Evolutionary conservation across 106 monocot genomes (phyloP).

Genomic region (Dendrobium officinale): DNA sequence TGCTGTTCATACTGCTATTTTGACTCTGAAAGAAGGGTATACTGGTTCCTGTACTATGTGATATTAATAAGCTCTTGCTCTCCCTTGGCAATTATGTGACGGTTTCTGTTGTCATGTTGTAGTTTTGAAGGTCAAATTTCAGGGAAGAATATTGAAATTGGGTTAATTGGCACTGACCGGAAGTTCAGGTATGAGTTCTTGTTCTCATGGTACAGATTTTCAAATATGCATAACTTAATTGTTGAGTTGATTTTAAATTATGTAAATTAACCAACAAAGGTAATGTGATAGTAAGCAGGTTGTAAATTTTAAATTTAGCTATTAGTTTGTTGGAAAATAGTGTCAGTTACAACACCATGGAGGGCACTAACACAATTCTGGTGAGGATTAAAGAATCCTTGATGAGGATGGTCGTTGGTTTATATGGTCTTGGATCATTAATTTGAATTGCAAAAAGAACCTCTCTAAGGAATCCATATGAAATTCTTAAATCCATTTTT

Average conservation of each 20-base stretch:
- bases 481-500: neutral
- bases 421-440: neutral
- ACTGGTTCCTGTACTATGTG: neutral
- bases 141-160: constrained; percentile 95
- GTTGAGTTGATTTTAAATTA: neutral
- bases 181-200: constrained; percentile 61
- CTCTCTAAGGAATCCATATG: neutral
- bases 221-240: neutral
- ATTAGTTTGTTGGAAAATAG: neutral
- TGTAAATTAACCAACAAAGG: neutral
- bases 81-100: constrained; percentile 3
- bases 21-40: constrained; percentile 99
- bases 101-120: constrained; percentile 6
- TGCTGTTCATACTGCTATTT: constrained; percentile 96
- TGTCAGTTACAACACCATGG: neutral
- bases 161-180: constrained; percentile 70
- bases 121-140: constrained; percentile 99
- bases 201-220: neutral
- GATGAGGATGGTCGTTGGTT: neutral
- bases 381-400: neutral
- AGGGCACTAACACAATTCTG: neutral
- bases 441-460: neutral
- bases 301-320: neutral
- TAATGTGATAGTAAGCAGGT: neutral
- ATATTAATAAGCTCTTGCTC: neutral